Percentiles rank a stretch among this genome's conserved stretches.
Conservation (phyloP, 2,329 filamentous ascomycete species). For the Venturia nashicola region DNA sequence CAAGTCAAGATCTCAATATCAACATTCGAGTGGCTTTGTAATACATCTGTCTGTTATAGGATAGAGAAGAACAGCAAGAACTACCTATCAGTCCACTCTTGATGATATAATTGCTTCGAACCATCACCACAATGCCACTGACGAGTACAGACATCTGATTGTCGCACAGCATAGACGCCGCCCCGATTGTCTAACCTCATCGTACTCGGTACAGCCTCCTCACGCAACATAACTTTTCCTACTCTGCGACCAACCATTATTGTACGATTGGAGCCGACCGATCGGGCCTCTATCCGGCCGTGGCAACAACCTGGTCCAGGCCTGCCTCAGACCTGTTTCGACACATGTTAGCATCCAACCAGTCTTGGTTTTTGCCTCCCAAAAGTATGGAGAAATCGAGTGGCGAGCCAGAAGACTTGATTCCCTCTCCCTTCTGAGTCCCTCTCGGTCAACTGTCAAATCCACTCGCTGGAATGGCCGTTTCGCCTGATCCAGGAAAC, state of each 20-base stretch:
- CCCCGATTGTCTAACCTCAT: background rate
- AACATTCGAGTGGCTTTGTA: background rate
- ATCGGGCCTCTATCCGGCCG: background rate
- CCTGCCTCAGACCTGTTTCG: background rate
- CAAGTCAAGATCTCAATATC: background rate
- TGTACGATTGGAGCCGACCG: background rate
- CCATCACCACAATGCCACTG: background rate
- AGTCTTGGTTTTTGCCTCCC: background rate
- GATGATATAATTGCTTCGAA: background rate
- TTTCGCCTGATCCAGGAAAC: background rate
- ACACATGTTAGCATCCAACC: background rate
- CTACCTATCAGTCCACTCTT: background rate
- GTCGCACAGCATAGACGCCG: background rate
- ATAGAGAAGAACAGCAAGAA: too few relatives aligned
- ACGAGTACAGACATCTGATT: background rate
- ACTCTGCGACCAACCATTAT: background rate
- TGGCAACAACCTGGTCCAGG: background rate
- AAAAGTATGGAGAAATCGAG: background rate
- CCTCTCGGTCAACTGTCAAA: background rate
- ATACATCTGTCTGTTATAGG: too few relatives aligned
- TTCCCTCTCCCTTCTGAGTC: too few relatives aligned
- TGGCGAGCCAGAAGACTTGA: background rate
- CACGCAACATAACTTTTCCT: background rate
- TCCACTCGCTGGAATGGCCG: background rate
- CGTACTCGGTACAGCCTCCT: background rate